A percentile compares a stretch with the other conserved stretches of the same genome.
Conservation (phyloP, 2,329 filamentous ascomycete genomes). For the Talaromyces verruculosus region DNA sequence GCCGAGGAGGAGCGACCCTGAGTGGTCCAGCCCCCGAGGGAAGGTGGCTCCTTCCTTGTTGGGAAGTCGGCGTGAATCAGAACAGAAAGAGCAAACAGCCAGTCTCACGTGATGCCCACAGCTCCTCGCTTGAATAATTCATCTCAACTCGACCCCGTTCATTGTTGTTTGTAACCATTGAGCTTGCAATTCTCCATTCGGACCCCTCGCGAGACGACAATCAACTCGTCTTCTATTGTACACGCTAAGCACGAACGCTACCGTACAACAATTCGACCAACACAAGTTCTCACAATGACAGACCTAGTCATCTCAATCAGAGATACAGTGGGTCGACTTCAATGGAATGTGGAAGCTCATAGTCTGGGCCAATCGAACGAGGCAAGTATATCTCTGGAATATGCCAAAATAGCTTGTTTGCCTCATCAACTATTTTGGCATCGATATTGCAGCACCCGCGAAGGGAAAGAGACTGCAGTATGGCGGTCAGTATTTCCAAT, state of each 20-base stretch:
- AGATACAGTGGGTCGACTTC: slow-evolving; percentile 29
- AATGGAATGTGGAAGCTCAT: slow-evolving; percentile 20
- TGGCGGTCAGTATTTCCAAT: not conserved
- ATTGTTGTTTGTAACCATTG: not conserved
- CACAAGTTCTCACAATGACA: not conserved
- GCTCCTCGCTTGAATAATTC: not conserved
- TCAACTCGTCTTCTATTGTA: not conserved
- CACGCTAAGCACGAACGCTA: no score
- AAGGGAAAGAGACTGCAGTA: slow-evolving; percentile 31
- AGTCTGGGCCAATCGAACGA: slow-evolving; percentile 18
- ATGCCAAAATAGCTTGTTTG: slow-evolving; percentile 31
- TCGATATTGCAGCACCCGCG: slow-evolving; percentile 29
- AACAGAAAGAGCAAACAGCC: not conserved
- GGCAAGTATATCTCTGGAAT: slow-evolving; percentile 32
- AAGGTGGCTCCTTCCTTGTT: slow-evolving; percentile 13
- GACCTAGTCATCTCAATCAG: not conserved
- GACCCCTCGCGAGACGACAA: not conserved
- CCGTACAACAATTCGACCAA: not conserved
- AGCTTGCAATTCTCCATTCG: not conserved
- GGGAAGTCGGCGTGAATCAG: not conserved
- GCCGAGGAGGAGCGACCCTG: not conserved
- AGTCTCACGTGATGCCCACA: not conserved
- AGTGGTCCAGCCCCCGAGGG: slow-evolving; percentile 1
- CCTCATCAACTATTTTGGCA: slow-evolving; percentile 26
- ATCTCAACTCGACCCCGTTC: not conserved